Evolutionary conservation across 176 grass and related monocot species (phyloP), one percentile per base, ranked within the genome.

Genomic region (Musa troglodytarum): DNA sequence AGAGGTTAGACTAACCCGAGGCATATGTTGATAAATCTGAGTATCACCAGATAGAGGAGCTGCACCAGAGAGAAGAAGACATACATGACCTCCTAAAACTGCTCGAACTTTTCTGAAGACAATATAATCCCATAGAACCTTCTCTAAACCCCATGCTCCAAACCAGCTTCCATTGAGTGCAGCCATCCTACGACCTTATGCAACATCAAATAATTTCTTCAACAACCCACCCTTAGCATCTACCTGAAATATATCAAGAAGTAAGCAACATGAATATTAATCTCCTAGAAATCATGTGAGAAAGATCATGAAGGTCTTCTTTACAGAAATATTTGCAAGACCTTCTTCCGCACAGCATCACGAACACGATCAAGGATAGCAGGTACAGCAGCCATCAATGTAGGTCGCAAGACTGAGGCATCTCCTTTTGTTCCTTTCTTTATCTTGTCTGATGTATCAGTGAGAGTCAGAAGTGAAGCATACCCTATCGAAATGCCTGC

Each of bases 11-110:
- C 94, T 91, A 73, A 98, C 94, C 94, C 94, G 75, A 98, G 82
- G 80, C 94, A 98, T 87, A 98, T 91, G 75, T 93, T 98, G 76
- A 98, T 98, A 88, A 98, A 98, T 83, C 69, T 93, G 94, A 61
- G 88, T 93, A 76, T 91, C 88, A 29, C 82, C 88, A 59, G 88
- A 93, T 2, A 98, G 70, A 82, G 94, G 94, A 63, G 94, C 90
- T 52, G 90, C 94, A 22, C 94, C 90, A 87, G 94, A 90, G 43
- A 98, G 83, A 53, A 89, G 81, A 81, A 87, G 91, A 23, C 94
- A 85, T 68, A 93, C 74, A 15, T 54, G 84, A 21, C 94, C 90
- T 75, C 94, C 94, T 80, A 98, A 93, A 64, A 93, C 76, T 63
- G 84, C 90, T 22, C 78, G 82, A 43, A 93, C 82, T 50, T 98